Percentiles rank a stretch among this genome's conserved stretches.
Conservation (phyloP, 2,329 filamentous ascomycete species). For the Hypocrella siamensis region DNA sequence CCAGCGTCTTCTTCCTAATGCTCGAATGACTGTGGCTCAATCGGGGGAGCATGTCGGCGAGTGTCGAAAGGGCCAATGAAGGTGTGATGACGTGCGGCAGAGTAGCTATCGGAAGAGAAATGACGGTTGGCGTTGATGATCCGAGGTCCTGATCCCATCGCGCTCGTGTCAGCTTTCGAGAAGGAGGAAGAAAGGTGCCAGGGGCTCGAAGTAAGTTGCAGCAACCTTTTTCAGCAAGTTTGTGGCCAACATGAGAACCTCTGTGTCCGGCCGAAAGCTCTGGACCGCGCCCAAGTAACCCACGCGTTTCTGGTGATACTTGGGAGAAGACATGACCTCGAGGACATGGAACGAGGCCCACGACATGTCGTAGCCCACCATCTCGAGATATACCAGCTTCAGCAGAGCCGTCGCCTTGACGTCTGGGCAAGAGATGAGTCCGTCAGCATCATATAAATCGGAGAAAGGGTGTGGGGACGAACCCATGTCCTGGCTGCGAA, state of each 20-base stretch:
- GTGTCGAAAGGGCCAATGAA: slow-evolving; percentile 76
- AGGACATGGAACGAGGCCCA: slow-evolving; percentile 98
- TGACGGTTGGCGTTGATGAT: slow-evolving; percentile 55
- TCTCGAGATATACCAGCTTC: slow-evolving; percentile 94
- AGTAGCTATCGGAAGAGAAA: slow-evolving; percentile 73
- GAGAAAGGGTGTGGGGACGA: slow-evolving; percentile 14
- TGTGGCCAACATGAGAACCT: slow-evolving; percentile 93
- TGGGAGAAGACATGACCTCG: slow-evolving; percentile 94
- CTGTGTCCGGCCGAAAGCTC: slow-evolving; percentile 88
- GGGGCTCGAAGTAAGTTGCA: too few relatives aligned
- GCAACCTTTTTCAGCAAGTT: slow-evolving; percentile 88
- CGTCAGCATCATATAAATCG: not conserved
- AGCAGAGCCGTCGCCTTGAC: slow-evolving; percentile 90
- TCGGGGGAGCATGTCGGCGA: slow-evolving; percentile 74
- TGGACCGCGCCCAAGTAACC: slow-evolving; percentile 92
- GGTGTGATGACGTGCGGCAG: slow-evolving; percentile 93
- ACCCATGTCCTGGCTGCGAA: slow-evolving; percentile 88
- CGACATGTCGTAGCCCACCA: slow-evolving; percentile 99
- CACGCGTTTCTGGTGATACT: slow-evolving; percentile 88
- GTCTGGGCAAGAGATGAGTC: slow-evolving; percentile 35
- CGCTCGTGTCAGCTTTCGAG: not conserved
- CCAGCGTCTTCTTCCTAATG: slow-evolving; percentile 89
- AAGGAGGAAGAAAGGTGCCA: too few relatives aligned
- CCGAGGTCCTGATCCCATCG: slow-evolving; percentile 43
- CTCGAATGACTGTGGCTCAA: slow-evolving; percentile 72